Base-by-base conservation (phyloP, 1,284 basidiomycete species). In the Tylopilus orsonianus region DNA sequence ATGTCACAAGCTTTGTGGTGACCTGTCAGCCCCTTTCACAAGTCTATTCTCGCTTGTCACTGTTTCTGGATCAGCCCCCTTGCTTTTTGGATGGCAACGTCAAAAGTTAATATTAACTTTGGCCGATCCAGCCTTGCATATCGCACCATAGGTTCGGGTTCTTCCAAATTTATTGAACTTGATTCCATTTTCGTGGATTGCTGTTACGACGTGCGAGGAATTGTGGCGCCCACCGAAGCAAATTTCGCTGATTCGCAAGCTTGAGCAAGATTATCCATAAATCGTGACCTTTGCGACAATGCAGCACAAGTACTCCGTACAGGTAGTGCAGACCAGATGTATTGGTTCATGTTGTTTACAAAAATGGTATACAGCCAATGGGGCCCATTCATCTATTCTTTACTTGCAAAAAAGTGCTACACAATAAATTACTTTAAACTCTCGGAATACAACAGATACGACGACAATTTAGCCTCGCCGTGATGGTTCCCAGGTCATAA, bases 401-500 rank as follows among this genome's bases (percentile, higher is more conserved):
- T n/a, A 18, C 16, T 36, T 8, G 7, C 18, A 10, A 26, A 13
- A 40, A 23, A 33, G 33, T 27, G 14, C 41, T 39, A 53, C 32
- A 38, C 22, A 35, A 49, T 30, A 45, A 26, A 41, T 39, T 34
- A 29, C 22, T 22, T 9, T 24, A 14, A 16, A 24, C 1, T 26
- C 32, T 12, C 23, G 23, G 20, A 20, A 35, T 39, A 41, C 36
- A 24, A 23, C 26, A 30, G 20, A 26, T 26, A 44, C 14, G 41
- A 4, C 19, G 22, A 36, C 35, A 35, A 34, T 36, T 54, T 47
- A 65, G 32, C 48, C 33, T 44, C 64, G 67, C 34, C 61, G 59
- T 29, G 67, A 56, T 23, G 71, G 70, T 51, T 71, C 67, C 75
- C 74, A 76, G 36, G 70, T 71, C 72, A 74, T 75, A 52, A 77